Percentiles rank a stretch among this genome's conserved stretches.
phyloP scores from a whole-genome alignment of 768 basidiomycete genomes.

The Amanita inopinata region DNA sequence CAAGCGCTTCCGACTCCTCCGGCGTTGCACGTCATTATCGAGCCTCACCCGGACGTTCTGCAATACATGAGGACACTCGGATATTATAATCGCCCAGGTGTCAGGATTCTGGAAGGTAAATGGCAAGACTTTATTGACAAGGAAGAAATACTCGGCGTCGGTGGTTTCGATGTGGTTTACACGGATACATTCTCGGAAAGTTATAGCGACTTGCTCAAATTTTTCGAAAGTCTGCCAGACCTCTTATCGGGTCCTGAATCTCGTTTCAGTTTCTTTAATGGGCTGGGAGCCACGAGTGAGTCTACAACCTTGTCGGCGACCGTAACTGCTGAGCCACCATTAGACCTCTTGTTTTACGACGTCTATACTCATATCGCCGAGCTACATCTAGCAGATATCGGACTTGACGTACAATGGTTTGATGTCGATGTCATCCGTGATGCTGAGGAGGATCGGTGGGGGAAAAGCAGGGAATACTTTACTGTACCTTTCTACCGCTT shows the following conservation, averaged over 20 bases:
- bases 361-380: constrained; percentile 83
- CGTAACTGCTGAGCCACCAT: constrained; percentile 9
- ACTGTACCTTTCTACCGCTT: constrained; percentile 65
- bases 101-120: constrained; percentile 77
- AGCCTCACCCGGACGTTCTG: constrained; percentile 92
- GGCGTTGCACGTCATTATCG: constrained; percentile 77
- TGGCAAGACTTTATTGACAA: constrained; percentile 84
- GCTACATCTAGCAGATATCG: constrained; percentile 74
- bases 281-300: constrained; percentile 89
- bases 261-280: constrained; percentile 95
- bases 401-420: constrained; percentile 71
- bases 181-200: constrained; percentile 91
- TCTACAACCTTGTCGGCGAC: constrained; percentile 9
- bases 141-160: constrained; percentile 46
- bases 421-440: constrained; percentile 58
- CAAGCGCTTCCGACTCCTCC: constrained; percentile 55
- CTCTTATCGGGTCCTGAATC: constrained; percentile 66
- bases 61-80: constrained; percentile 63
- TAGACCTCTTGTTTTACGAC: constrained; percentile 85
- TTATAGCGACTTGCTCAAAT: constrained; percentile 68
- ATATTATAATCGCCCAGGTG: constrained; percentile 71
- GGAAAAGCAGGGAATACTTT: constrained; percentile 68
- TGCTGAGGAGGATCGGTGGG: constrained; percentile 59
- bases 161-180: constrained; percentile 83
- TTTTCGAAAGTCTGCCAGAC: constrained; percentile 75